phyloP scores from a whole-genome alignment of 495 filamentous ascomycete genomes.

The Penicillium atrosanguineum region DNA sequence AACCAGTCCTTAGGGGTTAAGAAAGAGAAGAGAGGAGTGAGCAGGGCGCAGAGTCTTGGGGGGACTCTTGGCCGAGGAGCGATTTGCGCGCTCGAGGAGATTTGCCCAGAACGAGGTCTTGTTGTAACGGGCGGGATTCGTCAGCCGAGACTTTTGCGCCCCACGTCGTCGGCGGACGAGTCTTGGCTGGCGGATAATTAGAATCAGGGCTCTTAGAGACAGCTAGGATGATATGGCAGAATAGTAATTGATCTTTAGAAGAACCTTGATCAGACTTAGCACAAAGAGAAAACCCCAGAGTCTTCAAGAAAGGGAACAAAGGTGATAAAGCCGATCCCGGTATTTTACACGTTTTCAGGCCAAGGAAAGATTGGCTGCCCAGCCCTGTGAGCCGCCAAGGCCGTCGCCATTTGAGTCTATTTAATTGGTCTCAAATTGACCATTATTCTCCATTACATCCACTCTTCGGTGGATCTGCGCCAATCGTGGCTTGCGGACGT shows the following conservation, averaged over 20 bases:
- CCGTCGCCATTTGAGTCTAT: background rate
- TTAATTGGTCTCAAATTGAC: background rate
- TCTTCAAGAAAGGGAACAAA: background rate
- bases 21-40: slow-evolving; percentile 18
- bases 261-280: background rate
- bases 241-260: background rate
- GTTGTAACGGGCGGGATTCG: slow-evolving; percentile 29
- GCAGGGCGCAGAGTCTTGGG: slow-evolving; percentile 21
- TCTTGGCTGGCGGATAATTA: slow-evolving; percentile 19
- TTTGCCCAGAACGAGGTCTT: slow-evolving; percentile 16
- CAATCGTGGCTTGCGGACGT: slow-evolving; percentile 6
- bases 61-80: slow-evolving; percentile 22
- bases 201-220: background rate
- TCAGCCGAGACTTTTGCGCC: slow-evolving; percentile 27
- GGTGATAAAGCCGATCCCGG: background rate
- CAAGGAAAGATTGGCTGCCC: background rate
- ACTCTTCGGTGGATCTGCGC: slow-evolving; percentile 2
- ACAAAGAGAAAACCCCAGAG: background rate
- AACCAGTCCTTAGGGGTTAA: background rate
- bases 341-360: background rate
- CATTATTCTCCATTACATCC: background rate
- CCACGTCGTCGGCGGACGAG: slow-evolving; percentile 21
- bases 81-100: slow-evolving; percentile 15
- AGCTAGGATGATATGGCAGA: background rate
- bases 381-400: slow-evolving; percentile 26